Conservation (phyloP, 495 filamentous ascomycete genomes). For the Polyplosphaeria fusca region DNA sequence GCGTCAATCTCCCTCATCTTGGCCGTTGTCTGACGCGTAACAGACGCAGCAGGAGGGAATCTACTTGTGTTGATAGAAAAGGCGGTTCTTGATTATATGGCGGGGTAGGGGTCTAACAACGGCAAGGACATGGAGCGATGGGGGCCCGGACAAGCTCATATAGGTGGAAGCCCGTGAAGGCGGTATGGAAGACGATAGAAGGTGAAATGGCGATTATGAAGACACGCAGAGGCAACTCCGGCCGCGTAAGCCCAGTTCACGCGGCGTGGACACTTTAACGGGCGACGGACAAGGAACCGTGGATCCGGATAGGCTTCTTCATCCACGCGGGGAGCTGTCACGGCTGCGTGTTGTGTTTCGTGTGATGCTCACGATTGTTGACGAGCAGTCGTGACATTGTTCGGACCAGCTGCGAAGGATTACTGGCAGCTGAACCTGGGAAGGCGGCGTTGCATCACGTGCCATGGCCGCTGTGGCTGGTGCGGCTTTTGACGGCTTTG, state of each 20-base stretch:
- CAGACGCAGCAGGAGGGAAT: background rate
- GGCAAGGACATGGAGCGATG: background rate
- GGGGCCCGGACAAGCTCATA: no score
- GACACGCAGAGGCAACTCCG: conserved; percentile 19
- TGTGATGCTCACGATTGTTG: no score
- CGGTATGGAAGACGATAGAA: conserved; percentile 20
- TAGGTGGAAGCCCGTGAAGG: conserved; percentile 4
- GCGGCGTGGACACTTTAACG: background rate
- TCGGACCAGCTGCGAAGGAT: no score
- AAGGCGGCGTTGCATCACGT: no score
- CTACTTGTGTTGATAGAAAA: background rate
- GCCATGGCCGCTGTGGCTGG: no score
- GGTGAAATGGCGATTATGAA: conserved; percentile 19
- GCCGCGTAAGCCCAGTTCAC: conserved; percentile 32
- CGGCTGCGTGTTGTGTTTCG: no score
- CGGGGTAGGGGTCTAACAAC: background rate
- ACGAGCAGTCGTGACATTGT: no score
- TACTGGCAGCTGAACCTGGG: no score
- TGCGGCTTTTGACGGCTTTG: no score
- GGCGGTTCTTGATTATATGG: background rate
- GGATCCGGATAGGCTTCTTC: no score
- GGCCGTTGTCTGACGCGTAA: background rate
- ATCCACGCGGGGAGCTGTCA: no score
- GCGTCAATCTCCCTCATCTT: conserved; percentile 53
- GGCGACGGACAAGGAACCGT: no score